phyloP scores from a whole-genome alignment of 352 stramenopile species.

The Blastocystis hominis region DNA sequence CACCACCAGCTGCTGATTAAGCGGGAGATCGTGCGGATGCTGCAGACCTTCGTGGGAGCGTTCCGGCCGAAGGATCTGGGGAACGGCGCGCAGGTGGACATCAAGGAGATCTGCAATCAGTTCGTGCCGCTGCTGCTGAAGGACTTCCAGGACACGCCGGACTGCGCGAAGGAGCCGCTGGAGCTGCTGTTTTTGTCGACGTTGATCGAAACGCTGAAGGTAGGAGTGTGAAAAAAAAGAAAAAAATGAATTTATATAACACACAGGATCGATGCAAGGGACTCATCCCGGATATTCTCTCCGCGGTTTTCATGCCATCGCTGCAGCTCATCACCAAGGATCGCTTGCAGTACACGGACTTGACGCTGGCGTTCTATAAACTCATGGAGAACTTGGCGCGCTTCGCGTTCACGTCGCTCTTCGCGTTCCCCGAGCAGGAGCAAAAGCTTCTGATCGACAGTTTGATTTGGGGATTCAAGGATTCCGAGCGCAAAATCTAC shows the following conservation, averaged over 20 bases:
- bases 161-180: conserved; percentile 73
- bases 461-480: conserved; percentile 99
- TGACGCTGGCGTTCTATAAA: conserved; percentile 95
- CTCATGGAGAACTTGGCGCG: conserved; percentile 81
- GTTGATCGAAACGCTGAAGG: conserved; percentile 89
- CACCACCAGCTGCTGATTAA: conserved; percentile 82
- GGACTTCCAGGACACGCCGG: background rate
- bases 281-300: conserved; percentile 76
- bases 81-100: conserved; percentile 64
- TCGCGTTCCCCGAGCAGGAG: conserved; percentile 86
- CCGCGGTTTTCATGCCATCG: conserved; percentile 92
- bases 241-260: background rate
- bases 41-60: conserved; percentile 87
- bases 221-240: conserved; percentile 63
- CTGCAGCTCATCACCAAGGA: conserved; percentile 99
- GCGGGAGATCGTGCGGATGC: conserved; percentile 85
- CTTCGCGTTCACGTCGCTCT: conserved; percentile 90
- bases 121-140: conserved; percentile 91
- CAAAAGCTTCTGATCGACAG: conserved; percentile 97
- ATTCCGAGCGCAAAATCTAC: conserved; percentile 94
- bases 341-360: conserved; percentile 96
- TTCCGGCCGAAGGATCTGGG: conserved; percentile 64
- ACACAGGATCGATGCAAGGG: conserved; percentile 65
- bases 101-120: conserved; percentile 72
- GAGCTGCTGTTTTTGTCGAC: conserved; percentile 86